phyloP scores from a whole-genome alignment of 129 eudicot species.

The Flaveria ramosissima region DNA sequence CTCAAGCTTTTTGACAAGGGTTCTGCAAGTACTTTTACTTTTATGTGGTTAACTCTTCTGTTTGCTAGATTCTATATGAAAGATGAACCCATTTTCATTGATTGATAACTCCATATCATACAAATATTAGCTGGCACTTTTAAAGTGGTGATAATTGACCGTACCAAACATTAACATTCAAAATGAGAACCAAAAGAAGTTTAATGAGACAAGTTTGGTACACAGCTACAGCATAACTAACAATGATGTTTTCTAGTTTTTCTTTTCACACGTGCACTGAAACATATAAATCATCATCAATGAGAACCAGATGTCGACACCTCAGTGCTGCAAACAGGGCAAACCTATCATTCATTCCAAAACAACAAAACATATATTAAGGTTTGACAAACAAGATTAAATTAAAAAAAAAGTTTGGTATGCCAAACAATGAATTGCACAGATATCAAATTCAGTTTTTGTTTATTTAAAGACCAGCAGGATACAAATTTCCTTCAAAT shows the following conservation, averaged over 20 bases:
- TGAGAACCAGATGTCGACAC: constrained; percentile 64
- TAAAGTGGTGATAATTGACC: not conserved
- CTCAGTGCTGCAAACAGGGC: constrained; percentile 91
- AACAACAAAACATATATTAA: not conserved
- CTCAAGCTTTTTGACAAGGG: too few relatives aligned
- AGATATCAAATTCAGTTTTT: too few relatives aligned
- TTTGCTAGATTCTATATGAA: too few relatives aligned
- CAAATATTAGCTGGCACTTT: too few relatives aligned
- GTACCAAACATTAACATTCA: not conserved
- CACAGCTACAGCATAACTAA: not conserved
- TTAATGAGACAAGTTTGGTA: not conserved
- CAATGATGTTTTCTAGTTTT: not conserved
- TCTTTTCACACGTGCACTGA: not conserved
- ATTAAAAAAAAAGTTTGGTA: too few relatives aligned
- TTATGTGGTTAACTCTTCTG: too few relatives aligned
- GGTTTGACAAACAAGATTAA: not conserved
- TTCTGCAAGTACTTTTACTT: too few relatives aligned
- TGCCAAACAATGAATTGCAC: too few relatives aligned
- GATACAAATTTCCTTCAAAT: too few relatives aligned
- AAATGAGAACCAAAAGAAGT: not conserved
- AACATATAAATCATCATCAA: constrained; percentile 11
- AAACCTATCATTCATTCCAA: constrained; percentile 52
- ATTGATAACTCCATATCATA: not conserved
- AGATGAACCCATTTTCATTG: not conserved
- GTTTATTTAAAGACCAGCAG: too few relatives aligned